Conservation (phyloP, 208 protist species). For the Trypanosoma platydactyli region DNA sequence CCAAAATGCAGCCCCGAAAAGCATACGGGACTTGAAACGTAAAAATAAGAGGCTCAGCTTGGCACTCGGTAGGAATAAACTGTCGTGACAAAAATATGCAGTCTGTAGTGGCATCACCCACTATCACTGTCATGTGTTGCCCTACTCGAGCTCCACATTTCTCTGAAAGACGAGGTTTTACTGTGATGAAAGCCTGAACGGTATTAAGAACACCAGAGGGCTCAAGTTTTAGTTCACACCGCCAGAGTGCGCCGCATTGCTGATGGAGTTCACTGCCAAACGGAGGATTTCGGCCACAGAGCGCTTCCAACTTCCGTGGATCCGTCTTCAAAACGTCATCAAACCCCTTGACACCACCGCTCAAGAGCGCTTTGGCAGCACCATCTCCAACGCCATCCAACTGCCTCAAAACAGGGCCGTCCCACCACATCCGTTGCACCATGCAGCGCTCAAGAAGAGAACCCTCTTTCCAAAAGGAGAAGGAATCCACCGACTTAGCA, state of each 20-base stretch:
- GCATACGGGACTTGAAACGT: constrained; percentile 11
- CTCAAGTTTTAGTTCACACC: constrained; percentile 16
- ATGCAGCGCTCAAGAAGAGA: constrained; percentile 62
- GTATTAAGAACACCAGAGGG: not conserved
- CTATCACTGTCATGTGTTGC: constrained; percentile 33
- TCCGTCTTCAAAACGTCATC: constrained; percentile 31
- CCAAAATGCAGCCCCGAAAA: constrained; percentile 11
- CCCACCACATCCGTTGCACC: constrained; percentile 78
- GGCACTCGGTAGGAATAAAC: not conserved
- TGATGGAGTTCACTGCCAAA: constrained; percentile 65
- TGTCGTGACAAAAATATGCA: constrained; percentile 31
- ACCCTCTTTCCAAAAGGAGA: constrained; percentile 49
- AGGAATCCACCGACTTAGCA: constrained; percentile 36
- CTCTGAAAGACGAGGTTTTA: not conserved
- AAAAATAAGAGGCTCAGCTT: constrained; percentile 14
- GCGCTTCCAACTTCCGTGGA: constrained; percentile 62
- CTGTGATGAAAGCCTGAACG: not conserved
- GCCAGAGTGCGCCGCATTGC: constrained; percentile 32
- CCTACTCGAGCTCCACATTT: not conserved
- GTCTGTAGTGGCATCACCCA: constrained; percentile 34
- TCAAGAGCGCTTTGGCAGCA: constrained; percentile 43
- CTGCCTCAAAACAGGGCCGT: constrained; percentile 67
- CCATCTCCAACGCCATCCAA: constrained; percentile 65
- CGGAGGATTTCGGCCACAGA: constrained; percentile 65
- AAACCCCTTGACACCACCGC: constrained; percentile 54